Conservation (phyloP, 139 green algal species). For the Chlamydomonas incerta region DNA sequence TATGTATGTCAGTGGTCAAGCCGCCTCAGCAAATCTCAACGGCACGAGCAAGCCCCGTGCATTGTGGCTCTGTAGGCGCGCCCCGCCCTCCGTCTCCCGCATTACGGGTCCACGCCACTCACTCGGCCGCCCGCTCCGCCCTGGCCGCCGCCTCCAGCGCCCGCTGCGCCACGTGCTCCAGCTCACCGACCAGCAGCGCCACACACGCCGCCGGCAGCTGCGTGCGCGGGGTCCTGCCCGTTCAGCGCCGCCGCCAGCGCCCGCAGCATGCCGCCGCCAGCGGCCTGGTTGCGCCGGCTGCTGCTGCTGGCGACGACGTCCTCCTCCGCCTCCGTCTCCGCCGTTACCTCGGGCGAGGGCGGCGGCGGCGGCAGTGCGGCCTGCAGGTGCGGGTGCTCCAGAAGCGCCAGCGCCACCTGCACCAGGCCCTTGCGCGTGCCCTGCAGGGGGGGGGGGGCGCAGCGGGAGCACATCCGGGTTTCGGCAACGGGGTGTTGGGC, state of each 20-base stretch:
- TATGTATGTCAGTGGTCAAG: too few species aligned
- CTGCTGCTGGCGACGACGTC: neutral
- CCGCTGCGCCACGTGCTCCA: neutral
- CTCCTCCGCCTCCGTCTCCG: neutral
- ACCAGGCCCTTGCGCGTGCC: conserved; percentile 22
- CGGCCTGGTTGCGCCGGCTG: neutral
- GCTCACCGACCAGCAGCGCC: neutral
- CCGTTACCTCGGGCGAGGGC: neutral
- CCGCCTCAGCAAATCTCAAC: too few species aligned
- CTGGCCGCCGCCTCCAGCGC: neutral
- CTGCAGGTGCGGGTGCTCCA: neutral
- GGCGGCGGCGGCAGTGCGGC: neutral
- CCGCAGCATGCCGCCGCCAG: neutral
- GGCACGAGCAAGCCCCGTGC: too few species aligned
- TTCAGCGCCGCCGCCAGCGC: neutral
- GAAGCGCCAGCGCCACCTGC: neutral
- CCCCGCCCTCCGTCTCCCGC: too few species aligned
- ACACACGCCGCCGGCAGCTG: neutral
- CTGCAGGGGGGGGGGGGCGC: neutral
- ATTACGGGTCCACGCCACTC: neutral
- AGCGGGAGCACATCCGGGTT: too few species aligned
- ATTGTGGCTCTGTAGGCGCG: too few species aligned
- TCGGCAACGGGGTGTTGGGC: neutral
- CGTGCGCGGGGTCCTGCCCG: conserved; percentile 18
- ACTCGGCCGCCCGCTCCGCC: neutral